A percentile compares a stretch with the other conserved stretches of the same genome.
Evolutionary conservation across 164 flowering plant genomes (phyloP).

Genomic region (Sextonia rubra): DNA sequence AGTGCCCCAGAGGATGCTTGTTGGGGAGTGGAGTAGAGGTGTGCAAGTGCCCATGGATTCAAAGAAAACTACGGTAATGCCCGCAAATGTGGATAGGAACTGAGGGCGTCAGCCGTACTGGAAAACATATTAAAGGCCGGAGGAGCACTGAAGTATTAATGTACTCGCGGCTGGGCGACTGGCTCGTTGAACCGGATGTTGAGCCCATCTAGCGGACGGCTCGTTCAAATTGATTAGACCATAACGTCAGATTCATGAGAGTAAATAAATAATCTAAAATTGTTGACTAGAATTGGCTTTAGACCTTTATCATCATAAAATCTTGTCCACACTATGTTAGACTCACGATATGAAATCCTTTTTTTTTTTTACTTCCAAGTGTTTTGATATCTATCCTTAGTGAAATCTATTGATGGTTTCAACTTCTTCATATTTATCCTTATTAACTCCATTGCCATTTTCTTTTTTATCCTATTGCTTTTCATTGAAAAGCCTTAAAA

Average conservation of each 20-base stretch:
- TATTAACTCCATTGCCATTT: too few relatives aligned
- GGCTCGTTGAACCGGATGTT: not conserved
- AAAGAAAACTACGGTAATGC: slow-evolving; percentile 15
- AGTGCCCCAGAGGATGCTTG: not conserved
- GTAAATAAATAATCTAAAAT: too few relatives aligned
- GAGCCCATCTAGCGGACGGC: not conserved
- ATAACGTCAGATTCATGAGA: not conserved
- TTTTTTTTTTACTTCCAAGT: too few relatives aligned
- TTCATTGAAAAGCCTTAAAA: too few relatives aligned
- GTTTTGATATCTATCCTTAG: too few relatives aligned
- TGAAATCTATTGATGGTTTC: too few relatives aligned
- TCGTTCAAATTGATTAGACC: not conserved
- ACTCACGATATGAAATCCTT: too few relatives aligned
- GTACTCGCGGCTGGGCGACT: not conserved
- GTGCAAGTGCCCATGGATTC: not conserved
- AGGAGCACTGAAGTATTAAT: not conserved
- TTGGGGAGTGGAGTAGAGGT: not conserved
- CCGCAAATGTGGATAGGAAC: not conserved
- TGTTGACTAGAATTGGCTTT: too few relatives aligned
- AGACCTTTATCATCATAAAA: too few relatives aligned
- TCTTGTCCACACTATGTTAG: too few relatives aligned
- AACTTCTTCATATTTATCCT: too few relatives aligned
- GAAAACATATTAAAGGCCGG: not conserved
- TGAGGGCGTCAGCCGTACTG: not conserved
- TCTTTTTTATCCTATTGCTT: too few relatives aligned